Percentiles rank a stretch among this genome's conserved stretches.
phyloP scores from a whole-genome alignment of 345 rosid species.

The Melaleuca alternifolia region DNA sequence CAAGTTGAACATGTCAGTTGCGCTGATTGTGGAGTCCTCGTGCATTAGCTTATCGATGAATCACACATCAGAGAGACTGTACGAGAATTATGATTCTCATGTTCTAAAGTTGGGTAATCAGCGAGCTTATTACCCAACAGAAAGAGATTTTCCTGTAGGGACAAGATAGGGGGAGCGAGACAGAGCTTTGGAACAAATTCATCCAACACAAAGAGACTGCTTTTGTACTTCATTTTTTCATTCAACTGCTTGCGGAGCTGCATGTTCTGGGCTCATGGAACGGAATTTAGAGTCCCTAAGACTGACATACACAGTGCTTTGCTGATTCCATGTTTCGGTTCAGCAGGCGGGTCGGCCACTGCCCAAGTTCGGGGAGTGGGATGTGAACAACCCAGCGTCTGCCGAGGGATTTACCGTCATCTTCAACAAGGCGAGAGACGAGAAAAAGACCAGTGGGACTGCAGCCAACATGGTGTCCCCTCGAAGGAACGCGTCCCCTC shows the following conservation, averaged over 20 bases:
- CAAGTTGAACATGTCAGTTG: background rate
- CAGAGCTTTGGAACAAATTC: background rate
- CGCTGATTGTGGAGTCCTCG: background rate
- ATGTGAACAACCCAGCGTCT: conserved; percentile 17
- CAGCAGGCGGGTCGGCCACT: conserved; percentile 2
- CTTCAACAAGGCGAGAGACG: conserved; percentile 21
- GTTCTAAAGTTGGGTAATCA: background rate
- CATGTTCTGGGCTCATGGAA: background rate
- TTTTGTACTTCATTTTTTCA: background rate
- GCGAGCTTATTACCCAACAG: background rate
- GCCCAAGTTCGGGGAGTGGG: conserved; percentile 27
- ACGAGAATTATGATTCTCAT: background rate
- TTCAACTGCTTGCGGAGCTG: background rate
- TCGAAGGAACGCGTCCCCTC: background rate
- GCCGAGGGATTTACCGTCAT: conserved; percentile 18
- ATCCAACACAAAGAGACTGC: background rate
- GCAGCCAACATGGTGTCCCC: background rate
- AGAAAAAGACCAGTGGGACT: conserved; percentile 6
- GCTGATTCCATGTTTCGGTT: background rate
- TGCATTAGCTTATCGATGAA: background rate
- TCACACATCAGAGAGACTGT: background rate
- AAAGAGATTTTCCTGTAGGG: background rate
- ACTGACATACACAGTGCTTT: background rate
- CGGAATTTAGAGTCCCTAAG: background rate
- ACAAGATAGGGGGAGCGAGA: background rate